Conservation (phyloP, 2,329 filamentous ascomycete species). For the Dactylonectria estremocensis region DNA sequence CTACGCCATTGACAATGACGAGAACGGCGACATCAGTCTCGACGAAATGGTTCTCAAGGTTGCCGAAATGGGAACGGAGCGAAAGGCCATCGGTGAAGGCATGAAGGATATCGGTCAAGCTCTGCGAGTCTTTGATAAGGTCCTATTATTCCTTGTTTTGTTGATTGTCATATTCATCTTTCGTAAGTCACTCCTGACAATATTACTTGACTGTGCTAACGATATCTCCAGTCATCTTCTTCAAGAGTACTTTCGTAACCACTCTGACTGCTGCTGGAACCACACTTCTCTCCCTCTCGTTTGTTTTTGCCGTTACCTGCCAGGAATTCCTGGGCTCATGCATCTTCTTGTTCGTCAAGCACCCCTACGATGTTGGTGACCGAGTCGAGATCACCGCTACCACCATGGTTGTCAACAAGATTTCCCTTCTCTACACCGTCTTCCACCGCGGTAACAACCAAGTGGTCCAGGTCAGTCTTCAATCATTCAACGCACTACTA, state of each 20-base stretch:
- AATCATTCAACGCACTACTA: background rate
- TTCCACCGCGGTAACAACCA: slow-evolving; percentile 90
- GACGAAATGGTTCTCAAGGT: slow-evolving; percentile 96
- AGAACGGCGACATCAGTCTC: slow-evolving; percentile 93
- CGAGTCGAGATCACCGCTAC: slow-evolving; percentile 84
- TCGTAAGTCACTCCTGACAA: slow-evolving; percentile 62
- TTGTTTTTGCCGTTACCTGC: slow-evolving; percentile 92
- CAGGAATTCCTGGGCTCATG: slow-evolving; percentile 98
- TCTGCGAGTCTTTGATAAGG: slow-evolving; percentile 89
- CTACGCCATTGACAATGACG: slow-evolving; percentile 83
- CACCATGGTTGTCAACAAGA: slow-evolving; percentile 89
- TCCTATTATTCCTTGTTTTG: slow-evolving; percentile 86
- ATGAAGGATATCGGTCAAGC: slow-evolving; percentile 99
- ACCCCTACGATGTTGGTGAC: slow-evolving; percentile 96
- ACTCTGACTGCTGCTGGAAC: slow-evolving; percentile 93
- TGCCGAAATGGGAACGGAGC: slow-evolving; percentile 85
- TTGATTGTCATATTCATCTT: slow-evolving; percentile 89
- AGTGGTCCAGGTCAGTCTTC: slow-evolving; percentile 67
- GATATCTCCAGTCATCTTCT: slow-evolving; percentile 77
- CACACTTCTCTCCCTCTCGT: slow-evolving; percentile 93
- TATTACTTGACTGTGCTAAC: slow-evolving; percentile 34
- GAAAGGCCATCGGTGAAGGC: slow-evolving; percentile 90
- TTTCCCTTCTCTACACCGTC: slow-evolving; percentile 92
- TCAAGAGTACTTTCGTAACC: slow-evolving; percentile 87
- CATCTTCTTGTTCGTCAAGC: slow-evolving; percentile 99